Base-by-base conservation (phyloP, 2,329 filamentous ascomycete species). In the Pseudocercospora eumusae region DNA sequence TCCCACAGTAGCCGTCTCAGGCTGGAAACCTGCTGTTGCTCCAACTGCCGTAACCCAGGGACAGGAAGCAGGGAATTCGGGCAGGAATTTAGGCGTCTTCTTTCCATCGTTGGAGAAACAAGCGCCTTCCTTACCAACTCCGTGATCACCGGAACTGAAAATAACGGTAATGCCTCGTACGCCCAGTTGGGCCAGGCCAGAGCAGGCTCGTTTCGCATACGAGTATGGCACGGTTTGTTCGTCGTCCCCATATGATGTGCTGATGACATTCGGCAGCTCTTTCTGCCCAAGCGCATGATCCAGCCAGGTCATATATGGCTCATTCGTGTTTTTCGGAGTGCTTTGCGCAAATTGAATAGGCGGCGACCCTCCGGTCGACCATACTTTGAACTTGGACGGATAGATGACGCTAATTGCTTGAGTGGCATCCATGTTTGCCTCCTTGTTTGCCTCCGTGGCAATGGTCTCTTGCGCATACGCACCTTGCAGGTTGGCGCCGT, bases 241-340 rank as follows among this genome's bases (percentile, higher is more conserved):
- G 57, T 85, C 82, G 63, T 89, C 86, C 53, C 86, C 87, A 71
- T 90, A 90, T 0, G 86, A 88, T 11, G 84, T 86, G 57, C 81
- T 84, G 69, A 90, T 82, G 15, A 86, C 83, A 52, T 85, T 82
- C 0, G 88, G 87, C 1, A 90, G 77, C 18, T 83, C 73, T 0
- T 75, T 69, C 20, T 87, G 81, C 1, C 76, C 74, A 0, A 88
- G 80, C 1, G 89, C 73, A 73, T 85, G 84, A 60, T 84, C 80
- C 7, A 89, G 77, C 78, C 84, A 89, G 13, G 80, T 80, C 1
- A 89, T 78, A 73, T 89, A 90, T 0, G 87, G 87, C 76, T 91
- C 88, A 73, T 90, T 91, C 66, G 79, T 81, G 72, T 87, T 82
- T 23, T 66, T 77, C 20, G 80, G 72, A 55, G 76, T 76, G 70